Conservation (phyloP, 352 stramenopile genomes). For the Plasmopara muralis region DNA sequence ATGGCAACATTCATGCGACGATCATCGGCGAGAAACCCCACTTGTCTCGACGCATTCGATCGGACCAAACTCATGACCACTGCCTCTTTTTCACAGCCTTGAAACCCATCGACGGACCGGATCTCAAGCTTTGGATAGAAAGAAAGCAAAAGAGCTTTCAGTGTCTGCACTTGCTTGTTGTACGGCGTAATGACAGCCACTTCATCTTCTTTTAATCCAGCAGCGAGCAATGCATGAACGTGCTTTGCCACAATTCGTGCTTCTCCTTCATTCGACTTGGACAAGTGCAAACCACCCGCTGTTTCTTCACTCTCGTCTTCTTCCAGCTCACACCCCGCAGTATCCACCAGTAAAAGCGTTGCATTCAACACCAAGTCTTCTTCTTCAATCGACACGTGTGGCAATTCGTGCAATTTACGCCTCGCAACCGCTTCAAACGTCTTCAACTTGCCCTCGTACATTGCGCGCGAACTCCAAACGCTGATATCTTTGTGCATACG, state of each 20-base stretch:
- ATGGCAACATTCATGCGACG: slow-evolving; percentile 98
- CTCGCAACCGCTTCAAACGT: slow-evolving; percentile 71
- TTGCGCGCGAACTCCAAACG: slow-evolving; percentile 91
- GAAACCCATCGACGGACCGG: slow-evolving; percentile 95
- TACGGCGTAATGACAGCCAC: slow-evolving; percentile 98
- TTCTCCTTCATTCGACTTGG: slow-evolving; percentile 80
- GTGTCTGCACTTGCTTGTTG: slow-evolving; percentile 94
- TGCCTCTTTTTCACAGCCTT: slow-evolving; percentile 95
- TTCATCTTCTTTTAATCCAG: slow-evolving; percentile 84
- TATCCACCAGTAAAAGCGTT: slow-evolving; percentile 92
- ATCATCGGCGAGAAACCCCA: slow-evolving; percentile 95
- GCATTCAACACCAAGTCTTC: slow-evolving; percentile 63
- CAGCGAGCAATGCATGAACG: slow-evolving; percentile 73
- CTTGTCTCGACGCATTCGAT: slow-evolving; percentile 80
- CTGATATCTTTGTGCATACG: slow-evolving; percentile 95
- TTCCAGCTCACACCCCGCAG: slow-evolving; percentile 87
- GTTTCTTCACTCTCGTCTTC: slow-evolving; percentile 55
- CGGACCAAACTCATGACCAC: slow-evolving; percentile 98
- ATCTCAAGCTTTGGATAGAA: slow-evolving; percentile 75
- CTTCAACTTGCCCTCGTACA: slow-evolving; percentile 89
- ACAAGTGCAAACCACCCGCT: slow-evolving; percentile 31
- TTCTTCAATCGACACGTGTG: slow-evolving; percentile 44
- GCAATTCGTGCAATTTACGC: slow-evolving; percentile 76
- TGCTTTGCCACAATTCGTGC: slow-evolving; percentile 73
- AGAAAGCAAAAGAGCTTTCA: slow-evolving; percentile 83